Base-by-base conservation (phyloP, 2,329 filamentous ascomycete genomes). In the Mycosphaerella sp. region DNA sequence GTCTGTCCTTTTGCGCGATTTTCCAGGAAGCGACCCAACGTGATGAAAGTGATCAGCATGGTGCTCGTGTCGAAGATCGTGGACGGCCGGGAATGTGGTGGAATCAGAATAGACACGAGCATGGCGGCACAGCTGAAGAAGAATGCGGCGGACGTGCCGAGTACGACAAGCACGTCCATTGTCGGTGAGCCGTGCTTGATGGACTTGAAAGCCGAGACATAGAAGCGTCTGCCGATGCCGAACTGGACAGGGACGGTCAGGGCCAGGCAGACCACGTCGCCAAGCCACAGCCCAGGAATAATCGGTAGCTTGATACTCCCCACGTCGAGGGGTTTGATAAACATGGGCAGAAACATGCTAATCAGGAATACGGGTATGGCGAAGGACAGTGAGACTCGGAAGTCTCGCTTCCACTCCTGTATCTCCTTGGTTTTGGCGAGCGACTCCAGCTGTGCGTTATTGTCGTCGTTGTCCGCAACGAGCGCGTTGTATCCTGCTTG, bases 21-120 rank as follows among this genome's bases (percentile, higher is more conserved):
- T 72, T 98, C 93, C 14, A 98, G 74, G 74, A 87, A 98, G 36
- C 93, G 85, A 3, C 93, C 89, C 2, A 98, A 74, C 1, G 87
- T 90, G 70, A 96, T 89, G 69, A 98, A 97, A 0, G 90, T 95
- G 70, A 98, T 91, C 48, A 98, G 79, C 93, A 97, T 98, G 21
- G 90, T 95, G 72, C 91, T 96, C 1, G 93, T 98, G 67, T 98
- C 93, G 65, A 98, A 98, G 12, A 96, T 87, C 1, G 90, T 96
- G 59, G 83, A 85, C 0, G 93, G 93, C 45, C 88, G 82, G 2
- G 79, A 81, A 68, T 97, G 89, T 6, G 89, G 87, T 21, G 82
- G 76, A n/a, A 81, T 77, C 11, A 87, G 62, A 17, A 97, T 69
- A 0, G 90, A 95, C 12, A 97, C 83, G 4, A 85, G 51, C 89